These are phyloP conservation scores for Pyricularia grisea DNA, from an alignment of 2,329 filamentous ascomycete species.

Conservation along the genomic window DNA sequence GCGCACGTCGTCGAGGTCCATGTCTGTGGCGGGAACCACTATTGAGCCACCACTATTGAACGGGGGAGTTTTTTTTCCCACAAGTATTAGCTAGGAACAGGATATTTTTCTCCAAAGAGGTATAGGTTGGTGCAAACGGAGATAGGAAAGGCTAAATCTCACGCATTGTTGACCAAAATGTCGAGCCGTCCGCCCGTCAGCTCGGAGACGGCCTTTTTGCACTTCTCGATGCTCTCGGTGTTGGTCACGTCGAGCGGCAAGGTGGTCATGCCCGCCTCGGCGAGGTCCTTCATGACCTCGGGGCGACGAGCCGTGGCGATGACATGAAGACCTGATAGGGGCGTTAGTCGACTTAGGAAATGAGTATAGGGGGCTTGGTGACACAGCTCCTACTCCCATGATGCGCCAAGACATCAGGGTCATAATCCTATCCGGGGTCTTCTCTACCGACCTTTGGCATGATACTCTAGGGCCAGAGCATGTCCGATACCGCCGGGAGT, in stretches of 20 bases:
- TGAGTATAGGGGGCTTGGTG: no score
- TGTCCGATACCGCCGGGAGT: slow-evolving; percentile 28
- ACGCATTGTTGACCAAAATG: slow-evolving; percentile 53
- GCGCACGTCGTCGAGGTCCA: slow-evolving; percentile 41
- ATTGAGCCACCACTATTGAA: slow-evolving; percentile 36
- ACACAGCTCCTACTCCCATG: background rate
- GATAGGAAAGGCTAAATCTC: slow-evolving; percentile 12
- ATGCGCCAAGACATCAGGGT: no score
- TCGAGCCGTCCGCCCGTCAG: slow-evolving; percentile 38
- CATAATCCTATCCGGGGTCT: no score
- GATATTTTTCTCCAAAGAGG: background rate
- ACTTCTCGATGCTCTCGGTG: slow-evolving; percentile 16
- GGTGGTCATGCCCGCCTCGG: slow-evolving; percentile 15
- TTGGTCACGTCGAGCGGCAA: slow-evolving; percentile 20
- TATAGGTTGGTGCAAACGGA: background rate
- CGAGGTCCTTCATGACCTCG: slow-evolving; percentile 20
- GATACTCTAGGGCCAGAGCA: slow-evolving; percentile 24
- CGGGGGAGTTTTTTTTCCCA: background rate
- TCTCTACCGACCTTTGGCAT: slow-evolving; percentile 19
- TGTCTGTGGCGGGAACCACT: slow-evolving; percentile 41
- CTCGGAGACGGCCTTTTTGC: slow-evolving; percentile 19
- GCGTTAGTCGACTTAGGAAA: background rate
- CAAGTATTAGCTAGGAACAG: background rate
- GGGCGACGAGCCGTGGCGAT: slow-evolving; percentile 28
- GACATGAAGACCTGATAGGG: slow-evolving; percentile 23